A percentile compares a stretch with the other conserved stretches of the same genome.
Evolutionary conservation across 2,329 filamentous ascomycete species (phyloP).

Genomic region (Trichoderma citrinoviride): DNA sequence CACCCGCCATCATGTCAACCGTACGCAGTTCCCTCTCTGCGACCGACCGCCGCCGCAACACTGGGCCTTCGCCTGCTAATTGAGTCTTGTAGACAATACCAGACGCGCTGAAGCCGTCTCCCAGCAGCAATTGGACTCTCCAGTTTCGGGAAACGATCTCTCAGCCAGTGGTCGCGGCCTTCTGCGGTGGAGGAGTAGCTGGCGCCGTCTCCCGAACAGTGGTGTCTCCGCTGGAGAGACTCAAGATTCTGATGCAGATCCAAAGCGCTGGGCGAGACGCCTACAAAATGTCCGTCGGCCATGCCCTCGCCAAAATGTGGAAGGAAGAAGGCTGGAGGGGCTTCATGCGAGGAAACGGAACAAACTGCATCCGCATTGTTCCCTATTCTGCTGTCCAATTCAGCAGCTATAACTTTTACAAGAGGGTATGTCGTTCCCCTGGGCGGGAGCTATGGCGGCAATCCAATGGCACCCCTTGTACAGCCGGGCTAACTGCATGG

Average conservation of each 20-base stretch:
- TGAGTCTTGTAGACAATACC: constrained; percentile 29
- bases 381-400: constrained; percentile 98
- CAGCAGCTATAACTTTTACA: constrained; percentile 97
- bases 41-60: neutral
- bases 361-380: constrained; percentile 96
- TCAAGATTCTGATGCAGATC: constrained; percentile 97
- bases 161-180: constrained; percentile 84
- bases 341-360: constrained; percentile 97
- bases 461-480: neutral
- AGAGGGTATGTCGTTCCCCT: constrained; percentile 57
- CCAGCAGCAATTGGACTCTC: constrained; percentile 29
- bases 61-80: neutral
- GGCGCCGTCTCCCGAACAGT: constrained; percentile 97
- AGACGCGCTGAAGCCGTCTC: constrained; percentile 29
- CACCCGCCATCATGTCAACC: constrained; percentile 31
- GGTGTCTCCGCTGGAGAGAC: constrained; percentile 88
- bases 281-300: constrained; percentile 87
- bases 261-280: constrained; percentile 88
- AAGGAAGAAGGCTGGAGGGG: constrained; percentile 94
- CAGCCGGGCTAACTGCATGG: neutral
- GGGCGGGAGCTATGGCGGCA: neutral
- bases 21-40: constrained; percentile 26
- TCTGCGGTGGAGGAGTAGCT: constrained; percentile 89
- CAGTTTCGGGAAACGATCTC: constrained; percentile 57
- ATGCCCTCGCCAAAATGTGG: constrained; percentile 93